Evolutionary conservation across 2,329 filamentous ascomycete species (phyloP).

Genomic region (Talaromyces amestolkiae): DNA sequence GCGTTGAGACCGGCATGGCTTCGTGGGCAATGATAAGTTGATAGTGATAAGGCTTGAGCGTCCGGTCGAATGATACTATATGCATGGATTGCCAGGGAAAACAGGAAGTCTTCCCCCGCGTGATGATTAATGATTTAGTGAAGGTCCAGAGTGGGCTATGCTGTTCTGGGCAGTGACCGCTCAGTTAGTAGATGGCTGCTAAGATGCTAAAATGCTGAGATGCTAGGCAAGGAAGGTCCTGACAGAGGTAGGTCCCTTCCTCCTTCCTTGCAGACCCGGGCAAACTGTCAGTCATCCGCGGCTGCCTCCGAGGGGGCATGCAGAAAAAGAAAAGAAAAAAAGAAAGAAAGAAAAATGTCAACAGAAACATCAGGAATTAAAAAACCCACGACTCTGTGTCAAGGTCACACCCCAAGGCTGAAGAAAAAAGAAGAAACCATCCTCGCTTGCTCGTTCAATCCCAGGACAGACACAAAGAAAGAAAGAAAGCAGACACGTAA

Average conservation of each 20-base stretch:
- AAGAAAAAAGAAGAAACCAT: constrained; percentile 2
- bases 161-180: neutral
- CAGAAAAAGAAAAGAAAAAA: constrained; percentile 3
- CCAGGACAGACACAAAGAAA: neutral
- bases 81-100: constrained; percentile 5
- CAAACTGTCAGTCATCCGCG: constrained; percentile 8
- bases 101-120: neutral
- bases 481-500: neutral
- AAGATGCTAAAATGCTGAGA: neutral
- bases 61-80: neutral
- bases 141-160: neutral
- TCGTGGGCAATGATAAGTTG: neutral
- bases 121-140: neutral
- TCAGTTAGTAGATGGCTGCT: neutral
- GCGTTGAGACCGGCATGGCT: neutral
- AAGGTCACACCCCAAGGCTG: neutral
- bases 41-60: constrained; percentile 1
- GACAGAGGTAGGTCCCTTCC: neutral
- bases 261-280: constrained; percentile 13
- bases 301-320: neutral
- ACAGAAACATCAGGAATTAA: neutral
- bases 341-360: neutral
- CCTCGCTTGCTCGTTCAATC: neutral
- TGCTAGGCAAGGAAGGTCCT: neutral
- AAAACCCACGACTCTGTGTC: neutral